Percentiles rank a stretch among this genome's conserved stretches.
phyloP scores from a whole-genome alignment of 2,329 filamentous ascomycete genomes.

The Cladosporium austrohemisphaericum region DNA sequence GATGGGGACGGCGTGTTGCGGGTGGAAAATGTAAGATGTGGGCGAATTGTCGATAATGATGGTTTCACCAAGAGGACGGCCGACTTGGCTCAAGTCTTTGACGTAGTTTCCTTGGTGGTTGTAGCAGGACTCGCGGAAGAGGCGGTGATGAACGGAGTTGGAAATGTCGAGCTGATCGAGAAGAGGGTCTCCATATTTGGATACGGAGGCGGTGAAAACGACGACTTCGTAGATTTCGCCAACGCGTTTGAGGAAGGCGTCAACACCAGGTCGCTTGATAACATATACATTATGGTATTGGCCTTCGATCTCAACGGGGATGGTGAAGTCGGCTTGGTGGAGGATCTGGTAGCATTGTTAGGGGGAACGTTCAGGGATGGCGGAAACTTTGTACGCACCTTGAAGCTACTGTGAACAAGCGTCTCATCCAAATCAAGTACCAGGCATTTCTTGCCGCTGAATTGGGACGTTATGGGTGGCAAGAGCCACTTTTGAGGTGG shows the following conservation, averaged over 20 bases:
- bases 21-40: conserved; percentile 99
- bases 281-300: conserved; percentile 99
- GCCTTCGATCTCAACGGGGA: conserved; percentile 97
- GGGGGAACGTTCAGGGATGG: neutral
- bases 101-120: conserved; percentile 99
- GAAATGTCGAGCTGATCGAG: conserved; percentile 97
- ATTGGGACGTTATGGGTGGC: conserved; percentile 73
- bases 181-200: conserved; percentile 97
- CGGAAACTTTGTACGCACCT: conserved; percentile 56
- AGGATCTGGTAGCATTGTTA: conserved; percentile 65
- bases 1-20: conserved; percentile 96
- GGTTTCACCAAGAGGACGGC: conserved; percentile 90
- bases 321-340: conserved; percentile 97
- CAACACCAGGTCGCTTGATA: conserved; percentile 97
- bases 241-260: conserved; percentile 97
- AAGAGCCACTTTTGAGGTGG: conserved; percentile 67
- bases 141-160: conserved; percentile 87
- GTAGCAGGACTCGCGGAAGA: conserved; percentile 98
- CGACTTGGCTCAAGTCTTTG: conserved; percentile 96
- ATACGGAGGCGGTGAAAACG: conserved; percentile 96
- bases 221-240: conserved; percentile 98
- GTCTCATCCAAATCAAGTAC: conserved; percentile 96
- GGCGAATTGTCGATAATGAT: conserved; percentile 99
- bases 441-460: conserved; percentile 86
- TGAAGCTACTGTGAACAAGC: conserved; percentile 96